Base-by-base conservation (phyloP, 2,329 filamentous ascomycete species). In the Didymella pomorum region DNA sequence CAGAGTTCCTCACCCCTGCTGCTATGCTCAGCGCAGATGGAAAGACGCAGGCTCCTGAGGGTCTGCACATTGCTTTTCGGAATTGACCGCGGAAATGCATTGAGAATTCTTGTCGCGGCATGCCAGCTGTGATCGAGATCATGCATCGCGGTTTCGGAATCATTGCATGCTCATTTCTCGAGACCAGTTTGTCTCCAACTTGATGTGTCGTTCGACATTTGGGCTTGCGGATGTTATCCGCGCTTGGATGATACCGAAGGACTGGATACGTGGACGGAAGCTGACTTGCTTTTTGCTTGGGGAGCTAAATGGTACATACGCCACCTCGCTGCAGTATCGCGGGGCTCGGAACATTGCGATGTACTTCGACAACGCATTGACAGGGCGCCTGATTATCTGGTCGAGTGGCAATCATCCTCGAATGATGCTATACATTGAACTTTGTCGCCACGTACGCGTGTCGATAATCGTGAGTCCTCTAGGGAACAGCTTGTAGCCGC, bases 221-320 rank as follows among this genome's bases (percentile, higher is more conserved):
- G 10, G 14, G 25, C 50, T 26, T 52, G 37, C 44, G 45, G 37
- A 26, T 58, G 50, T 42, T n/a, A 33, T 21, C 39, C 60, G 44
- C 61, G 45, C 56, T 58, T 61, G 61, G 60, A 58, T 58, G 55
- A 29, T 66, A 62, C 66, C 64, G 61, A 63, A 55, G 57, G 41
- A 25, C 29, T 51, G 56, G 56, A 20, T 49, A 31, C 16, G 23
- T 37, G 50, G 55, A 52, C 55, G 65, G 64, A 58, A 60, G 50
- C 48, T 60, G 61, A 54, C 42, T 56, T 67, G 56, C 50, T 21
- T 62, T 64, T 59, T 55, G 54, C 35, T 41, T 44, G 52, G 49
- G 39, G 42, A 49, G 48, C 49, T 42, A 49, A 48, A 18, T 25
- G 37, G 23, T 44, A 49, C 44, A 53, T 28, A 18, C 61, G 63